Conservation (phyloP, 129 eudicot species). For the Daucus carota region DH1_v3.0 NC_030385.2:1873501-1874000, state of each 20-base stretch:
- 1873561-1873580: too few relatives aligned
- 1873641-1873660: too few relatives aligned
- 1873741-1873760: background rate
- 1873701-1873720: background rate
- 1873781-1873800: background rate
- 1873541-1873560: too few relatives aligned
- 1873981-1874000: constrained; percentile 28
- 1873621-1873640: too few relatives aligned
- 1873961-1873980: constrained; percentile 38
- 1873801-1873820: constrained; percentile 40
- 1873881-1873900: constrained; percentile 96
- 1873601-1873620: too few relatives aligned
- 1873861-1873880: constrained; percentile 91
- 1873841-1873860: constrained; percentile 47
- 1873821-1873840: constrained; percentile 60
- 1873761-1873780: background rate
- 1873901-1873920: constrained; percentile 71
- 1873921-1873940: constrained; percentile 31
- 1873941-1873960: constrained; percentile 32
- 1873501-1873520: too few relatives aligned
- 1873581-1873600: too few relatives aligned
- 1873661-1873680: too few relatives aligned
- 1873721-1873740: background rate
- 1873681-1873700: too few relatives aligned
- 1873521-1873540: too few relatives aligned